Conservation (phyloP, 495 filamentous ascomycete species). For the Daldinia caldariorum region DNA sequence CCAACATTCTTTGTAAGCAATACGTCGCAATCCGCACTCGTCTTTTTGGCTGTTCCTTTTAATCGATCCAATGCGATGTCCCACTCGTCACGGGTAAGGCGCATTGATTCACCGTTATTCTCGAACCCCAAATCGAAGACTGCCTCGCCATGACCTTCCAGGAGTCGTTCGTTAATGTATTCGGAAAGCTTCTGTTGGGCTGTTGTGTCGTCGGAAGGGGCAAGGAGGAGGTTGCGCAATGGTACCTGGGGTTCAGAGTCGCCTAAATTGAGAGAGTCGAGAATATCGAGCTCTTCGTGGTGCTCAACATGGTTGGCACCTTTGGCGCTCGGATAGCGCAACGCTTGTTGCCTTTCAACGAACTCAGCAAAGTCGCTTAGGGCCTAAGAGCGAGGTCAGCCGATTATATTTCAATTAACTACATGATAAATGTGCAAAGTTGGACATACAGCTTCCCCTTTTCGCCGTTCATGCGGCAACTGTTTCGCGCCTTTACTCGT, state of each 20-base stretch:
- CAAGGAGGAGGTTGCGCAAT: constrained; percentile 81
- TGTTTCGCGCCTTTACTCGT: constrained; percentile 66
- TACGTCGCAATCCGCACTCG: constrained; percentile 78
- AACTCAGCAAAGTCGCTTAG: constrained; percentile 98
- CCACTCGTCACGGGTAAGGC: constrained; percentile 81
- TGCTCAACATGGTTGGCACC: constrained; percentile 60
- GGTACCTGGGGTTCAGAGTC: constrained; percentile 74
- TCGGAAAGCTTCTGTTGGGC: constrained; percentile 65
- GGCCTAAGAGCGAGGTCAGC: constrained; percentile 62
- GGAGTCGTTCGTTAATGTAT: constrained; percentile 73
- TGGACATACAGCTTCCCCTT: constrained; percentile 79
- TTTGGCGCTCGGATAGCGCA: constrained; percentile 61
- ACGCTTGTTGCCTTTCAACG: constrained; percentile 89
- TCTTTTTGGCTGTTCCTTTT: constrained; percentile 68
- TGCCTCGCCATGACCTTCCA: constrained; percentile 89
- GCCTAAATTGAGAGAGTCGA: constrained; percentile 84
- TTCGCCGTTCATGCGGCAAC: constrained; percentile 77
- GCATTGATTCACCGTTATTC: constrained; percentile 92
- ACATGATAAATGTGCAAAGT: neutral
- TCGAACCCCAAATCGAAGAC: constrained; percentile 94
- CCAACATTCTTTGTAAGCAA: constrained; percentile 90
- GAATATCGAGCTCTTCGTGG: constrained; percentile 88
- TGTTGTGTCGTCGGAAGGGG: constrained; percentile 65
- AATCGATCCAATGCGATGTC: constrained; percentile 75
- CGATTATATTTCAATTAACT: too few relatives aligned